A percentile compares a stretch with the other conserved stretches of the same genome.
These are phyloP conservation scores for Mortierella claussenii DNA, from an alignment of 192 early-diverging fungal species.

Conservation along the genomic window DNA sequence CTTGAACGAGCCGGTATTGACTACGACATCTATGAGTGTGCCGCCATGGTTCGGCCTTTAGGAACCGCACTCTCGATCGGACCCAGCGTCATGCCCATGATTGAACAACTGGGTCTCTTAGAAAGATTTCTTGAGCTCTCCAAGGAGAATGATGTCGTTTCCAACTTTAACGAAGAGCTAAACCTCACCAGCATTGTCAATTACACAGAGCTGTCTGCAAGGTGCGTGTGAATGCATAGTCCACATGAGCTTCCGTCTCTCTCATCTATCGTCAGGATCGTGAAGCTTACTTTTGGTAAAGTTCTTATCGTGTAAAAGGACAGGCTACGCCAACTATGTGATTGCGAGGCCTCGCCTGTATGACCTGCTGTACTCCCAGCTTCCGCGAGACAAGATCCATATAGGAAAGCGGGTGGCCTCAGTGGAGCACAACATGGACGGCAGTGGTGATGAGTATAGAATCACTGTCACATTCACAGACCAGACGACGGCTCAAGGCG, in stretches of 20 bases:
- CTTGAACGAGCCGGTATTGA: constrained; percentile 39
- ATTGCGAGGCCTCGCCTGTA: constrained; percentile 5
- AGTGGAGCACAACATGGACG: background rate
- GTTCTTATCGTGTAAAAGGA: background rate
- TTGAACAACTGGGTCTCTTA: constrained; percentile 26
- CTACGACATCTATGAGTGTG: constrained; percentile 21
- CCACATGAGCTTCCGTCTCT: no score
- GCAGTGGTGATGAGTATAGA: background rate
- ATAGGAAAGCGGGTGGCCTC: constrained; percentile 3
- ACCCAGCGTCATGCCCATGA: constrained; percentile 16
- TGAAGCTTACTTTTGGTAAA: background rate
- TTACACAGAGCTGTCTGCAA: constrained; percentile 8
- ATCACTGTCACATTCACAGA: constrained; percentile 12
- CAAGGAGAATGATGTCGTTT: constrained; percentile 8
- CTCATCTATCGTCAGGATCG: no score
- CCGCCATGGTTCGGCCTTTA: constrained; percentile 1
- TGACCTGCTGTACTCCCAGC: constrained; percentile 13
- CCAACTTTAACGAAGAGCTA: constrained; percentile 19
- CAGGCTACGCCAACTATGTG: constrained; percentile 4
- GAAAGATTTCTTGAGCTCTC: constrained; percentile 1
- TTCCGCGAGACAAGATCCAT: constrained; percentile 9
- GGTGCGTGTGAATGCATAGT: background rate
- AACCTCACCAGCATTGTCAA: constrained; percentile 6
- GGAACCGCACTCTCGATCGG: constrained; percentile 22
- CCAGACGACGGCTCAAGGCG: constrained; percentile 6